Conservation (phyloP, 805 yeast genomes). For the Starmerella lactis-condensi region DNA sequence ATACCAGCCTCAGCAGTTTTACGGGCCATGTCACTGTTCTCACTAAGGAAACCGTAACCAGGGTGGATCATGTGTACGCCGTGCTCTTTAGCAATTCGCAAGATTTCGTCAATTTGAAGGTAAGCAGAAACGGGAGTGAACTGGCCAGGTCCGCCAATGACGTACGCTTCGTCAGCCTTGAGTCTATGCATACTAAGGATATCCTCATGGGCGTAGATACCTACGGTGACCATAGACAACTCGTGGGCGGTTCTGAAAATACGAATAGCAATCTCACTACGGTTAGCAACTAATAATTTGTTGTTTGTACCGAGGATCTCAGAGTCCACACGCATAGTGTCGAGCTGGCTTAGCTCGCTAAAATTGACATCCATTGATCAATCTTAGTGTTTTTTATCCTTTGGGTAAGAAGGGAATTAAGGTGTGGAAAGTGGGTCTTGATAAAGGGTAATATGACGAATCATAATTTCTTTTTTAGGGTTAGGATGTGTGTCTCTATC, state of each 20-base stretch:
- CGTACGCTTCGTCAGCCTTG: constrained; percentile 87
- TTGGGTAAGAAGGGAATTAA: no score
- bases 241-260: constrained; percentile 97
- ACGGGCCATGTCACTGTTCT: constrained; percentile 81
- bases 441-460: no score
- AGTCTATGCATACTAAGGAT: constrained; percentile 83
- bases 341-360: constrained; percentile 20
- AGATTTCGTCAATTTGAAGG: constrained; percentile 85
- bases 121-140: constrained; percentile 92
- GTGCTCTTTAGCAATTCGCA: constrained; percentile 62
- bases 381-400: not conserved
- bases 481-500: no score
- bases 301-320: constrained; percentile 34
- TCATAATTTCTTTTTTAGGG: no score
- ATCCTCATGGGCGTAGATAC: constrained; percentile 92
- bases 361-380: constrained; percentile 19
- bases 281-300: constrained; percentile 26
- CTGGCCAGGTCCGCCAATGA: constrained; percentile 75
- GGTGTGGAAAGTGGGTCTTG: no score
- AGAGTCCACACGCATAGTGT: constrained; percentile 24
- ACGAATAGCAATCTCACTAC: constrained; percentile 22
- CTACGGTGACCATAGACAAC: constrained; percentile 90
- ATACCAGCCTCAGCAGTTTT: constrained; percentile 82
- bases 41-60: constrained; percentile 79
- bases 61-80: constrained; percentile 78